These are phyloP conservation scores for Orbilia javanica DNA, from an alignment of 2,329 filamentous ascomycete genomes.

Conservation along the genomic window DNA sequence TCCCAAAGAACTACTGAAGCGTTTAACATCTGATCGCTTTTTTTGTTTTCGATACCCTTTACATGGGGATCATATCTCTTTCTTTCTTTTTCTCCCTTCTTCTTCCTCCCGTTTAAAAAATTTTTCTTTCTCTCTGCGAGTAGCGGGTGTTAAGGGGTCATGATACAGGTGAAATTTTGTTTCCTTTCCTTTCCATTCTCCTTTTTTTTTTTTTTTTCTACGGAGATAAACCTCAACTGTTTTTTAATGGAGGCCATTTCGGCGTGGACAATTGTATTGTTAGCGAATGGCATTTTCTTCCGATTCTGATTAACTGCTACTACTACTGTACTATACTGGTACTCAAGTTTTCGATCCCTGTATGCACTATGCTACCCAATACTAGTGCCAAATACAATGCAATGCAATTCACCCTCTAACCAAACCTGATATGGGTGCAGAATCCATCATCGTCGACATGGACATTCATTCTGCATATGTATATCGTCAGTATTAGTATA, in stretches of 20 bases:
- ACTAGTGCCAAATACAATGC: not conserved
- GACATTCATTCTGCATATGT: conserved; percentile 60
- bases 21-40: not conserved
- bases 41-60: not conserved
- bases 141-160: not conserved
- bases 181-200: not conserved
- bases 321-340: not conserved
- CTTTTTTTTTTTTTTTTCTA: not conserved
- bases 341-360: too few species aligned
- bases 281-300: not conserved
- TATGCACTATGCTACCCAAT: not conserved
- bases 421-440: conserved; percentile 60
- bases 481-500: conserved; percentile 1
- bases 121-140: not conserved
- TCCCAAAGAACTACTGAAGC: not conserved
- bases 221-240: too few species aligned
- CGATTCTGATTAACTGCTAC: conserved; percentile 1
- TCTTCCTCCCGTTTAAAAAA: too few species aligned
- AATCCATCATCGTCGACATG: conserved; percentile 60
- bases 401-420: conserved; percentile 26
- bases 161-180: not conserved
- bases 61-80: not conserved
- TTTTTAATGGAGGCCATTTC: not conserved
- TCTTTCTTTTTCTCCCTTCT: not conserved
- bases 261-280: not conserved